Percentiles rank a stretch among this genome's conserved stretches.
These are phyloP conservation scores for Aspergillus sp. DNA, from an alignment of 2,329 filamentous ascomycete genomes.

Conservation along the genomic window DNA sequence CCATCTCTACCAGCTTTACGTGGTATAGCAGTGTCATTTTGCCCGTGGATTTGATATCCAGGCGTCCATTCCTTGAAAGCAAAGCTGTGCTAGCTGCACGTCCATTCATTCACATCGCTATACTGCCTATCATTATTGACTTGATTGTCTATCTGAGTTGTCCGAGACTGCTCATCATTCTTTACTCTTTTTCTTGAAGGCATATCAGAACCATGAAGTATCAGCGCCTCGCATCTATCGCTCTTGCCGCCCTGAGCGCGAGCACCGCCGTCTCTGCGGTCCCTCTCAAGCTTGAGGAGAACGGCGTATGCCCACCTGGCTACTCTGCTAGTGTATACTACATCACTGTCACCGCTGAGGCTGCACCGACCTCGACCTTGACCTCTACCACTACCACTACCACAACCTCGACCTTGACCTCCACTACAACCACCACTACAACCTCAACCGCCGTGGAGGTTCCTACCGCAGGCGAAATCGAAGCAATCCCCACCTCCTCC, in stretches of 20 bases:
- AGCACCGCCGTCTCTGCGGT: constrained; percentile 32
- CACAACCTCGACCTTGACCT: background rate
- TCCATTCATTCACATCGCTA: constrained; percentile 21
- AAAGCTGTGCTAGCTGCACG: constrained; percentile 26
- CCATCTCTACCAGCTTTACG: constrained; percentile 22
- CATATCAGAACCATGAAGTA: constrained; percentile 31
- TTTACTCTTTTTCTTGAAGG: constrained; percentile 9
- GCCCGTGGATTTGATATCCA: constrained; percentile 32
- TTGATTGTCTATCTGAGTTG: constrained; percentile 4
- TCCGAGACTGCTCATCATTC: constrained; percentile 12
- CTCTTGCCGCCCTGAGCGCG: constrained; percentile 30
- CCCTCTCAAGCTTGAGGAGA: constrained; percentile 20
- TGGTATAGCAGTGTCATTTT: constrained; percentile 28
- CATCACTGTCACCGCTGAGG: constrained; percentile 30
- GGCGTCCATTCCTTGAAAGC: constrained; percentile 34
- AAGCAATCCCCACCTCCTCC: constrained; percentile 1
- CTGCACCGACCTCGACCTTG: constrained; percentile 17
- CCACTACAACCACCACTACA: background rate
- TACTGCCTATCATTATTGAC: background rate
- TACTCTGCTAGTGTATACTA: constrained; percentile 35
- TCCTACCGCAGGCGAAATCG: constrained; percentile 5
- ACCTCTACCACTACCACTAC: background rate
- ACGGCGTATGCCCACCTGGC: constrained; percentile 31
- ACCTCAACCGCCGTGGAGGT: constrained; percentile 1
- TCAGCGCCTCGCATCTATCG: constrained; percentile 28